Base-by-base conservation (phyloP, 768 basidiomycete genomes). In the Russula griseocarnosa region DNA sequence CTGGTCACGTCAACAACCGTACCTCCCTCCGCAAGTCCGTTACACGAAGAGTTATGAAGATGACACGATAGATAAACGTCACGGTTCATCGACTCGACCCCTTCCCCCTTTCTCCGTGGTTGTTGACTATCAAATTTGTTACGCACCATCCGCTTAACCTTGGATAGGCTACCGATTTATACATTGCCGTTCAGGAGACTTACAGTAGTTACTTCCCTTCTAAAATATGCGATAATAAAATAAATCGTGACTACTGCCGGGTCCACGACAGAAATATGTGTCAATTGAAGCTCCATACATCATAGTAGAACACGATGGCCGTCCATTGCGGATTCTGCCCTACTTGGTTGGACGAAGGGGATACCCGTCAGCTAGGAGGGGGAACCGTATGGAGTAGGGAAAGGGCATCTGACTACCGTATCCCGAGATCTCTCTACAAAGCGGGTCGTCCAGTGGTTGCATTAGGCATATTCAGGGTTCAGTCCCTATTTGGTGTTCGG, bases 31-130 rank as follows among this genome's bases (percentile, higher is more conserved):
- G 51, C 20, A 44, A n/a, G n/a, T 42, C 58, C 54, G n/a, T 55
- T 50, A 16, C 68, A 69, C 24, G 60, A 22, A n/a, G 68, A 67
- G 38, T 57, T 69, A 60, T 69, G 60, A 68, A 20, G 38, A 62
- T 30, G 51, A 62, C 24, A 14, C 24, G 36, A 22, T 26, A 44
- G 32, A 55, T 28, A 34, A 30, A 7, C 34, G 42, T 55, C 38
- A 24, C 28, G n/a, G n/a, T 49, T 38, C 51, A 28, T 44, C 46
- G 14, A 24, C 20, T n/a, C 44, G n/a, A 46, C 11, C 44, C 2
- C 11, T n/a, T 3, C 28, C 30, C 24, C 50, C 28, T 26, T n/a
- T 1, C 24, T 20, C 24, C 47, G 20, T 30, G 16, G 46, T 52
- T n/a, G 16, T 55, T 47, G 30, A 26, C 11, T 30, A 30, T 30